A percentile compares a stretch with the other conserved stretches of the same genome.
Conservation (phyloP, 2,329 filamentous ascomycete species). For the Trichophyton rubrum region DNA sequence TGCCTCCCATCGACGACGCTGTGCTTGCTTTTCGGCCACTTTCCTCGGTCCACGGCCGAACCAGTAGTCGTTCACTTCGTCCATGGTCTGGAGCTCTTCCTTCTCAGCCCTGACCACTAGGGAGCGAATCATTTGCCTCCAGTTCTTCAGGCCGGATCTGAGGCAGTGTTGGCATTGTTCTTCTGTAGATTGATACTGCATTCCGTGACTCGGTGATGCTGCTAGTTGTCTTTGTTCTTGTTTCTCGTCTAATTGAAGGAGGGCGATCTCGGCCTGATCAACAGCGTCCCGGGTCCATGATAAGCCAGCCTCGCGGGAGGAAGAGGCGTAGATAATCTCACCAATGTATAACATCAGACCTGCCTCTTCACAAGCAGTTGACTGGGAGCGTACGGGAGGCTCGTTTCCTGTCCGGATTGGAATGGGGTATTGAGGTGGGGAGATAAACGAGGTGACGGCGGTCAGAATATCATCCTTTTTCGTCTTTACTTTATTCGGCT, state of each 20-base stretch:
- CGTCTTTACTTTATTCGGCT: slow-evolving; percentile 13
- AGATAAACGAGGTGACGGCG: slow-evolving; percentile 32
- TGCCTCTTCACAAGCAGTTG: slow-evolving; percentile 69
- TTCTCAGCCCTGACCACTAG: slow-evolving; percentile 39
- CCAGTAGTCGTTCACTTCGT: slow-evolving; percentile 25
- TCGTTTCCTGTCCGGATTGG: slow-evolving; percentile 58
- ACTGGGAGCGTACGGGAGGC: slow-evolving; percentile 50
- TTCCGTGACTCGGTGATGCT: slow-evolving; percentile 6
- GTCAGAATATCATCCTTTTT: slow-evolving; percentile 22
- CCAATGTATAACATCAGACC: slow-evolving; percentile 81
- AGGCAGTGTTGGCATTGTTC: slow-evolving; percentile 67
- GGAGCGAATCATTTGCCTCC: slow-evolving; percentile 64
- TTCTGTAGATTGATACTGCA: slow-evolving; percentile 30
- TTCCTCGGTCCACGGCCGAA: slow-evolving; percentile 22
- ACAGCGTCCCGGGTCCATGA: slow-evolving; percentile 86
- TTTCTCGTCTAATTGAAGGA: slow-evolving; percentile 23
- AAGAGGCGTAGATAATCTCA: slow-evolving; percentile 72
- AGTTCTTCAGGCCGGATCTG: slow-evolving; percentile 63
- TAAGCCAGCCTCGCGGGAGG: slow-evolving; percentile 56
- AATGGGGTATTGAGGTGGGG: slow-evolving; percentile 53
- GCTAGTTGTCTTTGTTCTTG: slow-evolving; percentile 14
- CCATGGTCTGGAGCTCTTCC: slow-evolving; percentile 25
- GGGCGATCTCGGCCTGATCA: slow-evolving; percentile 60
- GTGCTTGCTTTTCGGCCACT: slow-evolving; percentile 19
- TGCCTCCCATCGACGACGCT: slow-evolving; percentile 30